These are phyloP conservation scores for Lithohypha guttulata DNA, from an alignment of 2,329 filamentous ascomycete genomes.

Conservation along the genomic window DNA sequence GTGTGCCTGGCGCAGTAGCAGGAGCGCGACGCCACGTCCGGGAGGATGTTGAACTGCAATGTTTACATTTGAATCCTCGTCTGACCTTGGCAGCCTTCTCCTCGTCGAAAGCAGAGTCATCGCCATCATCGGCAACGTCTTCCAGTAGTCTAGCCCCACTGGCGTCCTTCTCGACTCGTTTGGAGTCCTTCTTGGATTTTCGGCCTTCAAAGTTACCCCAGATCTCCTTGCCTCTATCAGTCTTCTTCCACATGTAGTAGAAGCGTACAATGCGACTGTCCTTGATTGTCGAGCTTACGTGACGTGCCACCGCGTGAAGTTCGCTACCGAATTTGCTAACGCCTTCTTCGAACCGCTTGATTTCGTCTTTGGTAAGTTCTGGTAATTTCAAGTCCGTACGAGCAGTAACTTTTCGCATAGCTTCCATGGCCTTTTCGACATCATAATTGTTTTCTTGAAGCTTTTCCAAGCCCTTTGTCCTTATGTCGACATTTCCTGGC, in stretches of 20 bases:
- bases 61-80: constrained; percentile 83
- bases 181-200: constrained; percentile 80
- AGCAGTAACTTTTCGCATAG: constrained; percentile 57
- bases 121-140: constrained; percentile 81
- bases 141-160: constrained; percentile 69
- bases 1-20: constrained; percentile 58
- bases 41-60: constrained; percentile 69
- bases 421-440: constrained; percentile 56
- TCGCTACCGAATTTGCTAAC: constrained; percentile 87
- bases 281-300: constrained; percentile 69
- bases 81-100: constrained; percentile 72
- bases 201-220: constrained; percentile 83
- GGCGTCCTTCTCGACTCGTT: constrained; percentile 47
- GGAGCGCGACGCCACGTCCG: constrained; percentile 89
- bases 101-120: constrained; percentile 92
- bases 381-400: constrained; percentile 72
- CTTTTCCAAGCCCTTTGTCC: constrained; percentile 69
- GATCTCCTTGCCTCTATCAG: constrained; percentile 68
- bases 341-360: constrained; percentile 85
- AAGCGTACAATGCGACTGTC: constrained; percentile 76
- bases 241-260: constrained; percentile 99
- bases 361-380: constrained; percentile 62
- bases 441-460: constrained; percentile 65
- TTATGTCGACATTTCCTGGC: constrained; percentile 69
- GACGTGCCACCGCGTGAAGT: constrained; percentile 67